Evolutionary conservation across 805 yeast species (phyloP).

Genomic region (Yamadazyma akitaensis): DNA sequence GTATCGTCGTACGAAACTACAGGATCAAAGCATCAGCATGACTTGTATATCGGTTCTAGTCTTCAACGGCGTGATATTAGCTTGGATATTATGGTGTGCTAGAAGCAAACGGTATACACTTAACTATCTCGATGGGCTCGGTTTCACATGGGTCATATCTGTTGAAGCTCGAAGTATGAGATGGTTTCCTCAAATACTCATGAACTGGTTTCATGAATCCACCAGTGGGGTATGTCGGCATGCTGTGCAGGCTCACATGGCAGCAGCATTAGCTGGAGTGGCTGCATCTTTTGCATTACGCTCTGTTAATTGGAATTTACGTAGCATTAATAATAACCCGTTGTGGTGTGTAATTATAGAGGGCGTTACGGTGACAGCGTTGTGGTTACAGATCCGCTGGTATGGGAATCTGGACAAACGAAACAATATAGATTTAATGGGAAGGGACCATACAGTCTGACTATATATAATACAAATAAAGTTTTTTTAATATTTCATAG

Average conservation of each 20-base stretch:
- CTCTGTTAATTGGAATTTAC: neutral
- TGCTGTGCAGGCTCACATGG: neutral
- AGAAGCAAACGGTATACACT: neutral
- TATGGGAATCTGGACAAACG: neutral
- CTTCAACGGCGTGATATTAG: neutral
- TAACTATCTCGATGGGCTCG: slow-evolving; percentile 37
- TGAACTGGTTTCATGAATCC: slow-evolving; percentile 34
- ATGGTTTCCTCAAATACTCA: slow-evolving; percentile 39
- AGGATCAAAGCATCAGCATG: slow-evolving; percentile 10
- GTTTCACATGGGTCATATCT: slow-evolving; percentile 37
- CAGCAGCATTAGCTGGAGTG: neutral
- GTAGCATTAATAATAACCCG: neutral
- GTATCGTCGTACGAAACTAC: slow-evolving; percentile 4
- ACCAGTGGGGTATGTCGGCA: neutral
- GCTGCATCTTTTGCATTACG: neutral
- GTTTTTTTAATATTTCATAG: no score
- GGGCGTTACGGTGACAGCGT: neutral
- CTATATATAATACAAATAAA: neutral
- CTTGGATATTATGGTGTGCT: slow-evolving; percentile 10
- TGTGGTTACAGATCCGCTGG: neutral
- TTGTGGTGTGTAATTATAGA: neutral
- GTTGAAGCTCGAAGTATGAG: slow-evolving; percentile 21
- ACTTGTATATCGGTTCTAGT: neutral
- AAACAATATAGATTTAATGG: neutral
- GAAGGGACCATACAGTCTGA: neutral